Evolutionary conservation across 2,329 filamentous ascomycete species (phyloP).

Genomic region (Penicillium oxalicum): DNA sequence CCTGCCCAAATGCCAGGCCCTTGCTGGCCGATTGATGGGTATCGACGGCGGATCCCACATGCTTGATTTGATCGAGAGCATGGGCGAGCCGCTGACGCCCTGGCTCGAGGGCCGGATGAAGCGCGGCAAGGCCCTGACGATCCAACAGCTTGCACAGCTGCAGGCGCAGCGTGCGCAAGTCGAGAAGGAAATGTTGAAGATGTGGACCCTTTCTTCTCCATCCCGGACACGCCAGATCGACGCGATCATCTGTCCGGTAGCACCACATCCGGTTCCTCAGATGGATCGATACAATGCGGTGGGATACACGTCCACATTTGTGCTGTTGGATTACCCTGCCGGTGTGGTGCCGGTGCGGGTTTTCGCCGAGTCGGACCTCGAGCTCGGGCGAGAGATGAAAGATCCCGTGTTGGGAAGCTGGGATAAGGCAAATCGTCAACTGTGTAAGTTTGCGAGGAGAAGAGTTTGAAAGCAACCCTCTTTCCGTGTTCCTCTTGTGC

Average conservation of each 20-base stretch:
- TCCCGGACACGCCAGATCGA: conserved; percentile 41
- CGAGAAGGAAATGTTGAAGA: conserved; percentile 50
- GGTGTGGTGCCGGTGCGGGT: conserved; percentile 51
- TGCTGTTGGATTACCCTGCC: conserved; percentile 58
- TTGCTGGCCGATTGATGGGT: conserved; percentile 54
- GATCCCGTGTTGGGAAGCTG: conserved; percentile 45
- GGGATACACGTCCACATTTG: conserved; percentile 57
- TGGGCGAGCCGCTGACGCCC: conserved; percentile 52
- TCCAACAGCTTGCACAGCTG: conserved; percentile 47
- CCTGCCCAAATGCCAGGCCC: conserved; percentile 51
- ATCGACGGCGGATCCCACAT: conserved; percentile 53
- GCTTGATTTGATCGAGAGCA: conserved; percentile 52
- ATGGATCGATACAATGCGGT: conserved; percentile 59
- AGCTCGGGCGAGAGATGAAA: conserved; percentile 42
- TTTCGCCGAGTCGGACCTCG: conserved; percentile 46
- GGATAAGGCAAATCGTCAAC: conserved; percentile 55
- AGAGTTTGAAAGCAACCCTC: too few species aligned
- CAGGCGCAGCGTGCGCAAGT: conserved; percentile 49
- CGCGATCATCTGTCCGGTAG: conserved; percentile 58
- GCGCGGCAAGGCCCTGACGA: conserved; percentile 42
- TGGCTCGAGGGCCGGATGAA: conserved; percentile 53
- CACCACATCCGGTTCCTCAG: conserved; percentile 57
- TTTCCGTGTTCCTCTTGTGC: background rate
- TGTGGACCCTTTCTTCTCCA: conserved; percentile 44
- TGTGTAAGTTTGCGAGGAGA: conserved; percentile 44